Conservation (phyloP, 108 stramenopile species). For the Pseudonitzschia multistriata region DNA sequence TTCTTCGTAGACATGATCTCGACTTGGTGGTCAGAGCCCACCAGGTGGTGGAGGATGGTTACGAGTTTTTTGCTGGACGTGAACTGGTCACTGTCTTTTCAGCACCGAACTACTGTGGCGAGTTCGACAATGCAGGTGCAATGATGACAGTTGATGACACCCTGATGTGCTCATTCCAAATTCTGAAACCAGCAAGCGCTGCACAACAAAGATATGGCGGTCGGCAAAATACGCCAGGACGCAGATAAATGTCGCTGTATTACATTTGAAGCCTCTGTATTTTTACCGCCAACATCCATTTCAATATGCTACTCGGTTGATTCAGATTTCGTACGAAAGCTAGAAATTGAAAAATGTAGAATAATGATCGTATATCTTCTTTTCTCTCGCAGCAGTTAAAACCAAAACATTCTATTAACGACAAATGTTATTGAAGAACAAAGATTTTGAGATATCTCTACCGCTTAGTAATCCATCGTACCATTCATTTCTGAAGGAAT, state of each 20-base stretch:
- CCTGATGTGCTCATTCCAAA: constrained; percentile 97
- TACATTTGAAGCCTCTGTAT: neutral
- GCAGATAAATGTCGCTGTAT: constrained; percentile 43
- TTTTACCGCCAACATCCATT: constrained; percentile 2
- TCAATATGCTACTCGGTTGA: neutral
- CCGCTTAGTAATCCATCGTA: no score
- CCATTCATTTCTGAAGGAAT: no score
- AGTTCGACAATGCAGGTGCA: constrained; percentile 98
- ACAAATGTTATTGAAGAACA: neutral
- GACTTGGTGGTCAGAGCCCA: constrained; percentile 98
- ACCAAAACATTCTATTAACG: neutral
- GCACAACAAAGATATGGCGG: constrained; percentile 73
- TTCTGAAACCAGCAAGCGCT: constrained; percentile 89
- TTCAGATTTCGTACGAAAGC: neutral
- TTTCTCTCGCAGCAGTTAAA: neutral
- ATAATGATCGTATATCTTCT: constrained; percentile 3
- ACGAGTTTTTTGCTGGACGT: constrained; percentile 98
- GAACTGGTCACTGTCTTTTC: constrained; percentile 97
- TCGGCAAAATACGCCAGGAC: constrained; percentile 72
- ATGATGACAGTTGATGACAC: constrained; percentile 98
- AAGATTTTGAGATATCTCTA: no score
- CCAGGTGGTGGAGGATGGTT: constrained; percentile 99
- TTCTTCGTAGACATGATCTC: constrained; percentile 96
- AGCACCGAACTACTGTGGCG: constrained; percentile 98
- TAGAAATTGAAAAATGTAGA: constrained; percentile 12